Evolutionary conservation across 2,329 filamentous ascomycete genomes (phyloP).

Genomic region (Hymenoscyphus fructigenus): DNA sequence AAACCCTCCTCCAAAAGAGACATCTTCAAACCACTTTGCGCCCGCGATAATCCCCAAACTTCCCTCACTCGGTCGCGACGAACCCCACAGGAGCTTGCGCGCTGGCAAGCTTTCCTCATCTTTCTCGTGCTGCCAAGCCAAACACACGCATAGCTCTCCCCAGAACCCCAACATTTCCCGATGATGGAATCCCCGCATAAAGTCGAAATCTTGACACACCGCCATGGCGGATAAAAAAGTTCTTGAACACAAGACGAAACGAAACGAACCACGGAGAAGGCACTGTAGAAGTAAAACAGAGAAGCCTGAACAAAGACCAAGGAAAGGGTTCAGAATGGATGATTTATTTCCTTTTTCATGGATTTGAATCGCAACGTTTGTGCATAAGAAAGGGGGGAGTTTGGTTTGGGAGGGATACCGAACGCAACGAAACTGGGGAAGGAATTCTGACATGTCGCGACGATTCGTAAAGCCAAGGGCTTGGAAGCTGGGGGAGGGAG

Average conservation of each 20-base stretch:
- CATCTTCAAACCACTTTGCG: neutral
- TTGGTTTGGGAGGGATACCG: neutral
- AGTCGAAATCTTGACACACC: neutral
- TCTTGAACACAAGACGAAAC: neutral
- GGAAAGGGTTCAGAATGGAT: neutral
- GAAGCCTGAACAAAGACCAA: neutral
- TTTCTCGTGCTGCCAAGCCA: constrained; percentile 2
- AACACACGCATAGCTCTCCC: neutral
- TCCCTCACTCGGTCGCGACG: neutral
- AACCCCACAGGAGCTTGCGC: neutral
- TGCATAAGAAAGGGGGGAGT: neutral
- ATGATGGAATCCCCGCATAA: neutral
- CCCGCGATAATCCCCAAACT: neutral
- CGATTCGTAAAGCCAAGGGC: neutral
- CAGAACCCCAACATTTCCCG: neutral
- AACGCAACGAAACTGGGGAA: neutral
- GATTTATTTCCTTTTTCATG: no score
- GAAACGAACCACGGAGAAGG: neutral
- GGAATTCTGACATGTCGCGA: neutral
- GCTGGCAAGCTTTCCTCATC: neutral
- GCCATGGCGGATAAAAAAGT: neutral
- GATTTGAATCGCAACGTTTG: neutral
- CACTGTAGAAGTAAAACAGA: neutral
- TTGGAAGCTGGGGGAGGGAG: neutral
- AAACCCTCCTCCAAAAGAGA: neutral